Evolutionary conservation across 805 yeast genomes (phyloP), one percentile per base, ranked within the genome.

Genomic region (Candida sakaeoensis): DNA sequence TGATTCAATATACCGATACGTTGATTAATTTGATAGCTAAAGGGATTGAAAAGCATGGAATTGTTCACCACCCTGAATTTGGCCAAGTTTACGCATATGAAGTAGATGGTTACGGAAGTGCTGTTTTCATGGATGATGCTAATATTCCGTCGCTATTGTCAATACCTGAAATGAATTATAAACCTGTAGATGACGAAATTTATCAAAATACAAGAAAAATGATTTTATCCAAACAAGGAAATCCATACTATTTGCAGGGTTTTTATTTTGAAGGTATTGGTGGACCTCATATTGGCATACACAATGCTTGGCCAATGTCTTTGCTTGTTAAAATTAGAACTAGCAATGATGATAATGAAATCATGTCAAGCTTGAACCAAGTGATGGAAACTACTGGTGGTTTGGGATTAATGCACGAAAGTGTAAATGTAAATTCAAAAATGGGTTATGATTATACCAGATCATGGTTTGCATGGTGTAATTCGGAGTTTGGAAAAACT

Each of bases 391-490:
- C 79, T 9, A 88, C 96, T 0, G 86, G 72, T 1, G 82, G 80
- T 0, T 64, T 87, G 15, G 96, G 96, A 0, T 67, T 88, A 41
- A 80, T 88, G 77, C 96, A 88, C 56, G 96, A 88, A 63, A 74
- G 84, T 42, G 78, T 88, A 3, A 64, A 83, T 42, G 95, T 87
- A 8, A 71, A 80, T 49, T 62, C 72, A 5, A 65, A 65, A 2
- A 43, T 47, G 2, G 80, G 77, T 1, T 41, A 44, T 8, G 60
- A 58, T n/a, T 89, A 60, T 55, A 85, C 95, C 0, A 66, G 96
- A 44, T 77, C 93, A 2, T 88, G 96, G 96, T 89, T 89, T 65
- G 83, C 95, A 4, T 88, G 96, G 96, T 85, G 95, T 50, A 88
- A 88, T 55, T 80, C 95, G 1, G 96, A 89, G 60, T 86, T 88